Conservation (phyloP, 1,139 yeast genomes). For the Ogataea hybrid region DNA sequence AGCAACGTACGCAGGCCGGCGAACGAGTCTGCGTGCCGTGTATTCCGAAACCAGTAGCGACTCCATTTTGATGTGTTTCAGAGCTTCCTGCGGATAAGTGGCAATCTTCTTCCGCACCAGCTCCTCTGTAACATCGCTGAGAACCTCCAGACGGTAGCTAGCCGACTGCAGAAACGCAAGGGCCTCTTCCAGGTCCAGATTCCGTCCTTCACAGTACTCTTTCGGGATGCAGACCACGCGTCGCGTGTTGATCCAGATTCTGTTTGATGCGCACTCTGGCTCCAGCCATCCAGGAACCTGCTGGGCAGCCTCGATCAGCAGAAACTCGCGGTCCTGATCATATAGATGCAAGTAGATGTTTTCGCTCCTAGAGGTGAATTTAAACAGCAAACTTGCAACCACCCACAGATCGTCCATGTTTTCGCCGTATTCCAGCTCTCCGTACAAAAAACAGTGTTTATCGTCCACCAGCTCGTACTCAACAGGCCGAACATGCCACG, state of each 20-base stretch:
- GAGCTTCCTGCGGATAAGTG: conserved; percentile 27
- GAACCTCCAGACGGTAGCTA: conserved; percentile 11
- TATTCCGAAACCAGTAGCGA: conserved; percentile 20
- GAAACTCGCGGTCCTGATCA: conserved; percentile 58
- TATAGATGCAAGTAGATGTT: conserved; percentile 46
- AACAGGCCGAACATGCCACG: conserved; percentile 38
- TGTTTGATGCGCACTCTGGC: conserved; percentile 39
- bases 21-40: conserved; percentile 25
- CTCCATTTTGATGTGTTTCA: conserved; percentile 24
- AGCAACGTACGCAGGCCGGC: conserved; percentile 14
- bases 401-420: conserved; percentile 47
- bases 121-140: conserved; percentile 17
- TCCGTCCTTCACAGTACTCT: conserved; percentile 29
- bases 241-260: conserved; percentile 44
- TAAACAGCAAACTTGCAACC: conserved; percentile 39
- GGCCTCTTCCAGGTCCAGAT: conserved; percentile 35
- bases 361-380: conserved; percentile 34
- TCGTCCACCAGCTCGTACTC: conserved; percentile 14
- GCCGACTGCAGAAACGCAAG: conserved; percentile 34
- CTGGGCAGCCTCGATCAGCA: conserved; percentile 49
- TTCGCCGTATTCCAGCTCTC: conserved; percentile 44
- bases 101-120: conserved; percentile 22
- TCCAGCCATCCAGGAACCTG: conserved; percentile 43
- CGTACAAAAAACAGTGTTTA: conserved; percentile 37
- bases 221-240: conserved; percentile 36